Evolutionary conservation across 2,329 filamentous ascomycete genomes (phyloP).

Genomic region (Trichoderma citrinoviride): DNA sequence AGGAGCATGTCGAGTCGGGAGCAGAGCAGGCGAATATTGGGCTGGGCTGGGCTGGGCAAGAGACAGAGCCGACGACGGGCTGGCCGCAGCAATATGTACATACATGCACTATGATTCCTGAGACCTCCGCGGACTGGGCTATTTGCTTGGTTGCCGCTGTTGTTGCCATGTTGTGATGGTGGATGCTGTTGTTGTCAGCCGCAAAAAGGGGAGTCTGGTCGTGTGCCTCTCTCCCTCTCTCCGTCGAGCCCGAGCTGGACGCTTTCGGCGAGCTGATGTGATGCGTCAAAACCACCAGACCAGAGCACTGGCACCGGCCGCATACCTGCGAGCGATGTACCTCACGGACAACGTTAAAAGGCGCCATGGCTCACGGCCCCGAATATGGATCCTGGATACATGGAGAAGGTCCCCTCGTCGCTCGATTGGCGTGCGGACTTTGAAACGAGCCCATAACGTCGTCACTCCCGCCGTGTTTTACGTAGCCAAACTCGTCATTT

Average conservation of each 20-base stretch:
- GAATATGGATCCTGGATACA: background rate
- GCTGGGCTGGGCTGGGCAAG: constrained; percentile 3
- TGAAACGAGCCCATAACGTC: constrained; percentile 19
- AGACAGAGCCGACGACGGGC: background rate
- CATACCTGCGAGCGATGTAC: background rate
- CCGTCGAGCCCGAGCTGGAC: background rate
- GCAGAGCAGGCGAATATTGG: background rate
- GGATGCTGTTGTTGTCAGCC: constrained; percentile 14
- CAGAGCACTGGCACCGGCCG: background rate
- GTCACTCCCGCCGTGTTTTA: constrained; percentile 21
- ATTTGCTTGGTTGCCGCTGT: too few species aligned
- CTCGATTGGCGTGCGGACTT: constrained; percentile 18
- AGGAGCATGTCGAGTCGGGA: background rate
- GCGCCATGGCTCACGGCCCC: too few species aligned
- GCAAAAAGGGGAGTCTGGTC: background rate
- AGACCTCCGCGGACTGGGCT: constrained; percentile 11
- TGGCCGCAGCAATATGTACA: background rate
- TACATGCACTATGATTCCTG: background rate
- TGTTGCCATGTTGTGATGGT: background rate
- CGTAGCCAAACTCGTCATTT: constrained; percentile 20
- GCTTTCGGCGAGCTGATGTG: background rate
- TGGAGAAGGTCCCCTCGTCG: background rate
- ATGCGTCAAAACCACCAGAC: background rate
- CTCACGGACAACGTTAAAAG: background rate
- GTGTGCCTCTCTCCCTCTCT: background rate